Evolutionary conservation across 2,329 filamentous ascomycete genomes (phyloP).

Genomic region (Trichoderma sp.): DNA sequence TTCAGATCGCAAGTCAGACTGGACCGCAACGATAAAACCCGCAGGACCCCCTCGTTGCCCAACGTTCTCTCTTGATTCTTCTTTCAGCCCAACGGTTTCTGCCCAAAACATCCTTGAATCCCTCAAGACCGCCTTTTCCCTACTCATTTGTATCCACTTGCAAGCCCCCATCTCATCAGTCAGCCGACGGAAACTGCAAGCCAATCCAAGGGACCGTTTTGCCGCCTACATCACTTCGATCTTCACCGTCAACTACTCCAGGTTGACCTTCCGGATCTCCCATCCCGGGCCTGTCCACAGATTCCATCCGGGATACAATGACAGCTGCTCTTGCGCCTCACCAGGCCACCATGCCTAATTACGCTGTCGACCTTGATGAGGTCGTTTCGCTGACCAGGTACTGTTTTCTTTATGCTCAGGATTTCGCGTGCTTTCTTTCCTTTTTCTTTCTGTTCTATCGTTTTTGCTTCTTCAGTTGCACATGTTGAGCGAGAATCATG

Average conservation of each 20-base stretch:
- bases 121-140: conserved; percentile 23
- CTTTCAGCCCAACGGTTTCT: conserved; percentile 40
- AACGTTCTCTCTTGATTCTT: conserved; percentile 32
- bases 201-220: conserved; percentile 20
- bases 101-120: conserved; percentile 35
- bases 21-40: conserved; percentile 46
- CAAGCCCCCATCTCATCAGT: conserved; percentile 19
- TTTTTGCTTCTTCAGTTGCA: conserved; percentile 26
- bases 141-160: conserved; percentile 26
- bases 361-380: conserved; percentile 56
- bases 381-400: conserved; percentile 61
- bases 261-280: conserved; percentile 30
- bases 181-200: conserved; percentile 20
- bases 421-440: conserved; percentile 28
- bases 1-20: conserved; percentile 28
- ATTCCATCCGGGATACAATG: conserved; percentile 43
- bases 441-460: conserved; percentile 20
- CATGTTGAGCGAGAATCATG: conserved; percentile 32
- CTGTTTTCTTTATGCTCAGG: conserved; percentile 45
- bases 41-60: conserved; percentile 44
- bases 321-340: conserved; percentile 47
- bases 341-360: conserved; percentile 52
- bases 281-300: conserved; percentile 28
- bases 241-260: conserved; percentile 21
- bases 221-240: conserved; percentile 25